These are phyloP conservation scores for Eucalyptus paniculata DNA, from an alignment of 345 rosid genomes.

Conservation along the genomic window DNA sequence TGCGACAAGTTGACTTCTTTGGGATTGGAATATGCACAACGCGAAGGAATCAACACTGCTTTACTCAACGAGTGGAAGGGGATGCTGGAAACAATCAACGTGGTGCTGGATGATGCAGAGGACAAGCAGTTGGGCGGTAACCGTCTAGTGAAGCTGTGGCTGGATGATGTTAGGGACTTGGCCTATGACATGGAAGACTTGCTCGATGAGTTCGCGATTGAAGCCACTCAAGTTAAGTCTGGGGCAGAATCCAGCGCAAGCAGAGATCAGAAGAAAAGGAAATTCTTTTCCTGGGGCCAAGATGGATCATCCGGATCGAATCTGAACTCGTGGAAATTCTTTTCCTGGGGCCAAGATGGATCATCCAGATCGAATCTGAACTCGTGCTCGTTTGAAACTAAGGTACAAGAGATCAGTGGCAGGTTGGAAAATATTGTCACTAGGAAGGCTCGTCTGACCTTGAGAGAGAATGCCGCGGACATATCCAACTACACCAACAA, in stretches of 20 bases:
- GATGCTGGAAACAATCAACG: background rate
- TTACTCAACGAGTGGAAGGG: accelerated
- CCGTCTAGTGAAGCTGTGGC: background rate
- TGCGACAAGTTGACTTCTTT: background rate
- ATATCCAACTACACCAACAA: background rate
- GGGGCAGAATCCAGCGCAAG: background rate
- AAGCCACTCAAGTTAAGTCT: background rate
- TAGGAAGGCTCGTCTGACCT: background rate
- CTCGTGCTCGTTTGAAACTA: background rate
- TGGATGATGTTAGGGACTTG: background rate
- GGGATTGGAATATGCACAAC: background rate
- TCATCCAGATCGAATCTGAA: background rate
- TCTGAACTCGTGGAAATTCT: background rate
- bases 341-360: background rate
- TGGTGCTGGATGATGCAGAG: background rate
- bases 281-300: background rate
- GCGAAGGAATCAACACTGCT: accelerated
- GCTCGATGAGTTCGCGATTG: background rate
- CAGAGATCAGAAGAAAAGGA: background rate
- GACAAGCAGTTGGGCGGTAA: background rate
- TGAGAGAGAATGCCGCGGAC: background rate
- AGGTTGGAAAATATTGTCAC: background rate
- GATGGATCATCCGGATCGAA: background rate
- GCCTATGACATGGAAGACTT: background rate
- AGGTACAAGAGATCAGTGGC: background rate